These are phyloP conservation scores for Fonsecaea pedrosoi DNA, from an alignment of 2,329 filamentous ascomycete species.

Conservation along the genomic window DNA sequence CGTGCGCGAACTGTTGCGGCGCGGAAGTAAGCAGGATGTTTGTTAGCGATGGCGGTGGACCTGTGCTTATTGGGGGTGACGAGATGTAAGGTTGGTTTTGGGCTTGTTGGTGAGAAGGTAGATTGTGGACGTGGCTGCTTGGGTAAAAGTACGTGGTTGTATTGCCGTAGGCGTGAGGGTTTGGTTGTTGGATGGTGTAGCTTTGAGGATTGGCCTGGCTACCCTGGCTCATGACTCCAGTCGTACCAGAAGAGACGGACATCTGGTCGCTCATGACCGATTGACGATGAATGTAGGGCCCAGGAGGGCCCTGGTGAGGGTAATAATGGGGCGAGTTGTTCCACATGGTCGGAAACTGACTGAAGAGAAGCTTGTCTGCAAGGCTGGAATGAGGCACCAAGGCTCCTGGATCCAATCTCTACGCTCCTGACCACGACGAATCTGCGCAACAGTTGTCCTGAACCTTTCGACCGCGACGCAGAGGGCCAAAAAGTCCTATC, in stretches of 20 bases:
- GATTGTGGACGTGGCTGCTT: constrained; percentile 19
- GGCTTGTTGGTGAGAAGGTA: constrained; percentile 7
- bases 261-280: constrained; percentile 17
- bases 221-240: constrained; percentile 10
- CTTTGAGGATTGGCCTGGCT: constrained; percentile 5
- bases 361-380: background rate
- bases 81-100: constrained; percentile 15
- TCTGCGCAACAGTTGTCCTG: background rate
- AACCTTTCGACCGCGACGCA: background rate
- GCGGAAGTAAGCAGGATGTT: constrained; percentile 30
- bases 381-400: background rate
- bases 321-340: constrained; percentile 2
- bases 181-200: constrained; percentile 7
- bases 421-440: background rate
- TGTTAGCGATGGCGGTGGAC: constrained; percentile 29
- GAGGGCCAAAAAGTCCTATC: background rate
- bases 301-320: constrained; percentile 14
- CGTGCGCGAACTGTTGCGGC: constrained; percentile 26
- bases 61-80: background rate
- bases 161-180: background rate
- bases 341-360: constrained; percentile 8
- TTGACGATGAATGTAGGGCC: constrained; percentile 6
- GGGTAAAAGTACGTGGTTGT: constrained; percentile 17
- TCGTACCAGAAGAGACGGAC: constrained; percentile 18
- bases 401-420: background rate